Evolutionary conservation across 495 filamentous ascomycete species (phyloP).

Genomic region (Xylaria cubensis): DNA sequence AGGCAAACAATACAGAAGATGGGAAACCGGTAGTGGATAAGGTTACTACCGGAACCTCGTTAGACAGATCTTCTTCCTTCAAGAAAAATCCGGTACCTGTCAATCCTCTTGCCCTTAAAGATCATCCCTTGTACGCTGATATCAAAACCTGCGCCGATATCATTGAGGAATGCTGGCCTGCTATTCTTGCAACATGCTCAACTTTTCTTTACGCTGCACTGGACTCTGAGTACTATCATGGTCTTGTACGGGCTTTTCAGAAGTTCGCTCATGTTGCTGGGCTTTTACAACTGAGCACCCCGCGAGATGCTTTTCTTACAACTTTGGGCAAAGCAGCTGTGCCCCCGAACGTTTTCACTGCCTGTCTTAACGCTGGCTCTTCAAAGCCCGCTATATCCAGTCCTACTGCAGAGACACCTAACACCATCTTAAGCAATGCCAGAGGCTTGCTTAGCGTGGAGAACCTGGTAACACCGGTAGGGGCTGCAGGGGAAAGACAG

Average conservation of each 20-base stretch:
- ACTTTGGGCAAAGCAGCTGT: constrained; percentile 92
- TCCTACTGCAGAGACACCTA: constrained; percentile 51
- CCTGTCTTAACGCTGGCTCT: constrained; percentile 58
- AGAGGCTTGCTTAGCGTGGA: constrained; percentile 72
- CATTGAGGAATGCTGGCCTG: constrained; percentile 93
- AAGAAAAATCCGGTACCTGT: constrained; percentile 71
- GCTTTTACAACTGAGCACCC: constrained; percentile 79
- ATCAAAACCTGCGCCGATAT: constrained; percentile 79
- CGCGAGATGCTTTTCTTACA: constrained; percentile 92
- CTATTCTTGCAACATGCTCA: constrained; percentile 89
- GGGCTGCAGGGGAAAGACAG: constrained; percentile 55
- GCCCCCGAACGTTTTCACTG: constrained; percentile 73
- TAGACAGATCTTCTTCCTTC: constrained; percentile 55
- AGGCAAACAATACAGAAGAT: constrained; percentile 41
- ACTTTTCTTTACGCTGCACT: constrained; percentile 91
- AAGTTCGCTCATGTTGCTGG: constrained; percentile 96
- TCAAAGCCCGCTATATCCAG: constrained; percentile 48
- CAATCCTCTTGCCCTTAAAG: constrained; percentile 77
- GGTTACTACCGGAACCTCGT: constrained; percentile 45
- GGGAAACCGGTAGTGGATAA: constrained; percentile 43
- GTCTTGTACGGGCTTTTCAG: constrained; percentile 91
- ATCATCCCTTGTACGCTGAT: constrained; percentile 71
- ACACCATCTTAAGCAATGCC: constrained; percentile 65
- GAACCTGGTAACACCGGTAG: constrained; percentile 59
- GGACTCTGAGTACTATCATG: constrained; percentile 94